Conservation (phyloP, 495 filamentous ascomycete species). For the Terfezia claveryi region DNA sequence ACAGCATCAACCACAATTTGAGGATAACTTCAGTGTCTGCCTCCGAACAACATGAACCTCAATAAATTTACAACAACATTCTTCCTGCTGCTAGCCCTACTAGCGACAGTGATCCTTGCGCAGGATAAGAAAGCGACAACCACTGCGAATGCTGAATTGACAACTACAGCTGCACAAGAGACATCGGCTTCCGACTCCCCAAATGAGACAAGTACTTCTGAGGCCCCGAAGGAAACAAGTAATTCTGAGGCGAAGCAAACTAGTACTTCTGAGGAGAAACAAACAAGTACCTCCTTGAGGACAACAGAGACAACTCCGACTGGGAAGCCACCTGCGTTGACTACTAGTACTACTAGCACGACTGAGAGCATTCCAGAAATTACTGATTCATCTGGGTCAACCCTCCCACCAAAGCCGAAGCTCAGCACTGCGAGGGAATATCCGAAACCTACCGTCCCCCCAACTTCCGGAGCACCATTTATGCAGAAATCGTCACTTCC, state of each 20-base stretch:
- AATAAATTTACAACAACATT: background rate
- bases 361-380: constrained; percentile 8
- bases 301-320: constrained; percentile 8
- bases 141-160: constrained; percentile 1
- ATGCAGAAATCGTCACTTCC: constrained; percentile 85
- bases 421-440: background rate
- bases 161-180: too few species aligned
- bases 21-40: background rate
- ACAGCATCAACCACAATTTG: too few species aligned
- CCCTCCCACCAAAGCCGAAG: constrained; percentile 8
- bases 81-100: constrained; percentile 13
- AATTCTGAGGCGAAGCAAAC: constrained; percentile 6
- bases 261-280: background rate
- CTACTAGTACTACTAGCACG: constrained; percentile 13
- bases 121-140: constrained; percentile 14
- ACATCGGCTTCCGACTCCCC: too few species aligned
- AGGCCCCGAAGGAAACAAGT: constrained; percentile 16
- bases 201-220: background rate
- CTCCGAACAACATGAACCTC: background rate
- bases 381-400: constrained; percentile 13
- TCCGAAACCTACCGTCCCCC: constrained; percentile 36
- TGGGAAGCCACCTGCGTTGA: constrained; percentile 13
- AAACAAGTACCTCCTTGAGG: constrained; percentile 6
- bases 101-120: constrained; percentile 19
- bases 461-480: constrained; percentile 67